These are phyloP conservation scores for Trichoderma sp. DNA, from an alignment of 2,329 filamentous ascomycete species.

Conservation along the genomic window DNA sequence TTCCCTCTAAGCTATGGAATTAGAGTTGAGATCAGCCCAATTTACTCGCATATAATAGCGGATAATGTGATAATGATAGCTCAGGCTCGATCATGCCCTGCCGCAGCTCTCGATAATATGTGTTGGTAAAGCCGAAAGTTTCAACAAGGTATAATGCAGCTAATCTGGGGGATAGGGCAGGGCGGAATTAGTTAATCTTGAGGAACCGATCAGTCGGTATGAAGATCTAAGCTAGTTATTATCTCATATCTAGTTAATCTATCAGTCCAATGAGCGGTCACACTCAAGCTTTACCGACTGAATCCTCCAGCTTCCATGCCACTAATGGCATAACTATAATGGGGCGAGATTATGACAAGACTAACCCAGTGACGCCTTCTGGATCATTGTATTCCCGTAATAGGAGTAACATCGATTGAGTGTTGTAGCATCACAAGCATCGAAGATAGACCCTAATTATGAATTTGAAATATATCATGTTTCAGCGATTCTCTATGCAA, in stretches of 20 bases:
- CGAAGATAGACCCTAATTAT: neutral
- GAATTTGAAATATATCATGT: neutral
- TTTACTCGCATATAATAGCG: neutral
- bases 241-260: neutral
- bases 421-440: neutral
- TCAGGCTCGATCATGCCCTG: neutral
- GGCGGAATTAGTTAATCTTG: neutral
- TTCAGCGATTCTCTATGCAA: neutral
- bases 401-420: neutral
- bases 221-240: neutral
- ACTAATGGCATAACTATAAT: neutral
- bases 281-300: neutral
- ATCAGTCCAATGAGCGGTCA: neutral
- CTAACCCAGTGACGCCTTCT: neutral
- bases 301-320: neutral
- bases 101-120: neutral
- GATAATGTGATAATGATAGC: neutral
- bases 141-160: neutral
- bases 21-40: neutral
- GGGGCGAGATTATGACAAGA: neutral
- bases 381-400: neutral
- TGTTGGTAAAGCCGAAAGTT: neutral
- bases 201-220: neutral
- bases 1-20: neutral
- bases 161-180: neutral